phyloP scores from a whole-genome alignment of 106 monocot species.

The Chionographis japonica region DNA sequence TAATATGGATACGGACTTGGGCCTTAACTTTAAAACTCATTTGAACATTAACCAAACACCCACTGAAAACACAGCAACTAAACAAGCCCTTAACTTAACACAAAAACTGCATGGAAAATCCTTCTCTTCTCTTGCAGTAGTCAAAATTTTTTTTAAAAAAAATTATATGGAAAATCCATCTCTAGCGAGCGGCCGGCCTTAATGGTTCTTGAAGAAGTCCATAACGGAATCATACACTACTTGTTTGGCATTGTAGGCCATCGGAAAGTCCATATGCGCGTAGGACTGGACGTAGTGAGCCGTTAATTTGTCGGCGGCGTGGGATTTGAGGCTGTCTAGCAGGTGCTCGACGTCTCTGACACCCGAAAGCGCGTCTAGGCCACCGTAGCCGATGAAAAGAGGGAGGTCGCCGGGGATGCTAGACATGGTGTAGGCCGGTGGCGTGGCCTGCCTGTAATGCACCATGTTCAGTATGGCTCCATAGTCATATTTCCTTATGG shows the following conservation, averaged over 20 bases:
- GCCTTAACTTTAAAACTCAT: too few relatives aligned
- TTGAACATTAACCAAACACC: too few relatives aligned
- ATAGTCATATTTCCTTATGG: conserved; percentile 40
- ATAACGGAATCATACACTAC: conserved; percentile 34
- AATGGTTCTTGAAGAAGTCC: conserved; percentile 27
- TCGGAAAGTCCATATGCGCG: conserved; percentile 42
- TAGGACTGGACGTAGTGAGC: conserved; percentile 30
- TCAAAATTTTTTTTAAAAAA: too few relatives aligned
- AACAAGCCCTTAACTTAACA: too few relatives aligned
- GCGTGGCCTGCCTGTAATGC: conserved; percentile 35
- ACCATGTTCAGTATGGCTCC: conserved; percentile 11
- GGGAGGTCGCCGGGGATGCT: conserved; percentile 38
- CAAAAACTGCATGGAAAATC: too few relatives aligned
- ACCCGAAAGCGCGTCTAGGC: conserved; percentile 31
- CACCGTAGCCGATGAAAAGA: conserved; percentile 49
- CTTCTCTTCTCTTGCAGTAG: too few relatives aligned
- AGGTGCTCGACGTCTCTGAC: conserved; percentile 31
- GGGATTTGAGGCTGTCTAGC: conserved; percentile 22
- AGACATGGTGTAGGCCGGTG: conserved; percentile 39
- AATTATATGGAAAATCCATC: background rate
- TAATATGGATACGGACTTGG: too few relatives aligned
- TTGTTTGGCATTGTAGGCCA: conserved; percentile 30
- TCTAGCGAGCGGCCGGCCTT: background rate
- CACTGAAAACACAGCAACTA: too few relatives aligned
- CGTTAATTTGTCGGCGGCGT: conserved; percentile 22